phyloP scores from a whole-genome alignment of 2,329 filamentous ascomycete species.

The Paecilomyces sp. region DNA sequence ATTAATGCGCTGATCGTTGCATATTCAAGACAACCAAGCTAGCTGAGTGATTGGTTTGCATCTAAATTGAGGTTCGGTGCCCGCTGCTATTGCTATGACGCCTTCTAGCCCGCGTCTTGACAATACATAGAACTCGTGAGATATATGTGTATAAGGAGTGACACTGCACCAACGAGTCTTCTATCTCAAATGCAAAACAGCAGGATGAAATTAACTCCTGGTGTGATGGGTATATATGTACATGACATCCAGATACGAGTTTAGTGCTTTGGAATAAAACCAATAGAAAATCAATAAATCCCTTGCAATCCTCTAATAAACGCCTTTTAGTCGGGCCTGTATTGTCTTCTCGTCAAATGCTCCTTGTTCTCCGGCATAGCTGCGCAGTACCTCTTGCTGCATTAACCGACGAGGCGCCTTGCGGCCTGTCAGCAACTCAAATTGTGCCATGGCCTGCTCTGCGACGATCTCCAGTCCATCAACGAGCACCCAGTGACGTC shows the following conservation, averaged over 20 bases:
- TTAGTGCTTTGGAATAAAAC: background rate
- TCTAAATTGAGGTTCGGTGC: too few relatives aligned
- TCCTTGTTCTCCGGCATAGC: conserved; percentile 28
- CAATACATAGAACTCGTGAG: too few relatives aligned
- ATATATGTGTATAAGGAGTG: too few relatives aligned
- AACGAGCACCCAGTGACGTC: conserved; percentile 59
- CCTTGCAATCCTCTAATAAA: conserved; percentile 9
- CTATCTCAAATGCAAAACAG: too few relatives aligned
- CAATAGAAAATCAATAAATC: too few relatives aligned
- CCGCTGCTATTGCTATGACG: too few relatives aligned
- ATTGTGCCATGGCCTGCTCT: conserved; percentile 75
- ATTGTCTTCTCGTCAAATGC: conserved; percentile 33
- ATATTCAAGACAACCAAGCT: too few relatives aligned
- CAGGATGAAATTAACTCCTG: too few relatives aligned
- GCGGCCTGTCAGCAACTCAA: conserved; percentile 71
- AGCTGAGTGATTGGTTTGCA: too few relatives aligned
- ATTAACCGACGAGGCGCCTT: conserved; percentile 65
- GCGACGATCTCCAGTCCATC: conserved; percentile 69
- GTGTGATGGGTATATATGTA: background rate
- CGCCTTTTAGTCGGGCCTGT: conserved; percentile 23
- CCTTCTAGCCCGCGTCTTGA: too few relatives aligned
- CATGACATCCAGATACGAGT: background rate
- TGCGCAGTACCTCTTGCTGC: conserved; percentile 53
- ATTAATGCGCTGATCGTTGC: too few relatives aligned
- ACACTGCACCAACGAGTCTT: too few relatives aligned